Evolutionary conservation across 306 rosid species (phyloP), one percentile per base, ranked within the genome.

Genomic region (Gleditsia sinensis): DNA sequence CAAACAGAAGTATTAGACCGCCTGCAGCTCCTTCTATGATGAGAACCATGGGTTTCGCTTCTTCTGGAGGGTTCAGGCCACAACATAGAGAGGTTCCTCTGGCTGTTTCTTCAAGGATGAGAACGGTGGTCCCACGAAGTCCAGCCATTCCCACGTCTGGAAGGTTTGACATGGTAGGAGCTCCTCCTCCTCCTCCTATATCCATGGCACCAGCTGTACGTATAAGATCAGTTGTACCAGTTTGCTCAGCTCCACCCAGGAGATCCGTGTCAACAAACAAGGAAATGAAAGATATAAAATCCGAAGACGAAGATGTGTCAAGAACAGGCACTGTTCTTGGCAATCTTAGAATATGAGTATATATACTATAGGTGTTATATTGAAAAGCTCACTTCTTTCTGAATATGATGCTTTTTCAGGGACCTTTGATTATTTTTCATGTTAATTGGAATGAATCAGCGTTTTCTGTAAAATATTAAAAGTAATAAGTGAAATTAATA

Each of bases 181-280:
- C 74, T 6, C 75, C 87, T 25, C 75, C 75, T 65, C 79, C 88
- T 65, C 71, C 66, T 33, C 46, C n/a, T n/a, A n/a, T 36, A 13
- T 74, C 66, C 71, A 82, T 81, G 89, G 94, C 98, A 40, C 94
- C 98, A 19, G 83, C 92, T 69, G 96, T 92, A 56, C 71, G 92
- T 72, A 88, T 90, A 63, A 78, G 96, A 65, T 88, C 94, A 48
- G 92, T 92, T 25, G 88, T 92, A 21, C 97, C 96, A 2, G 96
- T 92, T 9, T 92, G 92, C 83, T 88, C 96, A 42, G 91, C 94
- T 80, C 96, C 94, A 63, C 92, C 96, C 23, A 85, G 92, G 85
- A 68, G 78, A 39, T 73, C 79, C 54, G 37, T 12, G 7, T 54
- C 75, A 42, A 36, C 65, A 16, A 72, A 72, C 76, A 49, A 25